Evolutionary conservation across 2,329 filamentous ascomycete genomes (phyloP).

Genomic region (Emmonsiellopsis sp.): DNA sequence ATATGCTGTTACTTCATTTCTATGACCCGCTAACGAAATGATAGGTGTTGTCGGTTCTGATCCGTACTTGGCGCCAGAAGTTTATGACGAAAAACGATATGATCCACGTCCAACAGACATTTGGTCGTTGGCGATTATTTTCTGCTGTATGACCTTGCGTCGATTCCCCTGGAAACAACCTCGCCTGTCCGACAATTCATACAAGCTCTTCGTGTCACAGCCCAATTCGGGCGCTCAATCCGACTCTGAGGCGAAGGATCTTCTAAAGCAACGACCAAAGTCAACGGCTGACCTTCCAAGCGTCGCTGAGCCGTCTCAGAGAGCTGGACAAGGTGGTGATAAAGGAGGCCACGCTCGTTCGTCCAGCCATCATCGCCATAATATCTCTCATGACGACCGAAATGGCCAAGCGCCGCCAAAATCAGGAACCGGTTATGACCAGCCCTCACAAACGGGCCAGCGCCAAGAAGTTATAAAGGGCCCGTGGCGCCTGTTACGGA

Average conservation of each 20-base stretch:
- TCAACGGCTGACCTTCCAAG: constrained; percentile 27
- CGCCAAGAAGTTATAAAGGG: constrained; percentile 74
- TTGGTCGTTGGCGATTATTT: constrained; percentile 97
- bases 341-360: constrained; percentile 10
- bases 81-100: constrained; percentile 88
- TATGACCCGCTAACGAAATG: constrained; percentile 1
- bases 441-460: constrained; percentile 18
- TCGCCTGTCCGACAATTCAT: constrained; percentile 83
- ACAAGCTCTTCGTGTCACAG: constrained; percentile 79
- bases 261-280: constrained; percentile 22
- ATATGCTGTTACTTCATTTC: not conserved
- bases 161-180: constrained; percentile 97
- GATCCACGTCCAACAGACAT: constrained; percentile 91
- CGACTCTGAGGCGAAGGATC: constrained; percentile 28
- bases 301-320: constrained; percentile 8
- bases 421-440: constrained; percentile 3
- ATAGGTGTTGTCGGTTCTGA: constrained; percentile 74
- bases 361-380: not conserved
- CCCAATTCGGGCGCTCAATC: constrained; percentile 54
- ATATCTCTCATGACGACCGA: not conserved
- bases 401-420: not conserved
- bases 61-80: constrained; percentile 92
- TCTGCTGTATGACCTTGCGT: constrained; percentile 94
- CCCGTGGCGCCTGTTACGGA: constrained; percentile 77
- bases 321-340: not conserved